These are phyloP conservation scores for Stygiomarasmius scandens DNA, from an alignment of 1,284 basidiomycete species.

Conservation along the genomic window DNA sequence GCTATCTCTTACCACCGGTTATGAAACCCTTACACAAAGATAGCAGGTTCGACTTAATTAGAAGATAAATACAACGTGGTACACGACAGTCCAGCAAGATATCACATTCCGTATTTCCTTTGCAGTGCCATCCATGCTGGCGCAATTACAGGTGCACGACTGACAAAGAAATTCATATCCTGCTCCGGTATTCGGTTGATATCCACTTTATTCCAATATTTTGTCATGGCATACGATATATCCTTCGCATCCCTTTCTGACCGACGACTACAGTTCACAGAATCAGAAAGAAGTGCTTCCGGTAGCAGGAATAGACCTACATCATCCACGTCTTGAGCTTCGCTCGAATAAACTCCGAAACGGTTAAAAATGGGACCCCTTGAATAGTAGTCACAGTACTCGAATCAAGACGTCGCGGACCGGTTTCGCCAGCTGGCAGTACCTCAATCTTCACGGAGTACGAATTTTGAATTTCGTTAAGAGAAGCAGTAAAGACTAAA, in stretches of 20 bases:
- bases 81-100: not conserved
- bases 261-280: slow-evolving; percentile 51
- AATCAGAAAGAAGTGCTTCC: slow-evolving; percentile 16
- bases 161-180: slow-evolving; percentile 76
- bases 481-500: slow-evolving; percentile 8
- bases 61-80: not conserved
- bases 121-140: slow-evolving; percentile 71
- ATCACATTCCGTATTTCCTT: slow-evolving; percentile 63
- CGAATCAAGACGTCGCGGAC: slow-evolving; percentile 70
- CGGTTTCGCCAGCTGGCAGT: slow-evolving; percentile 75
- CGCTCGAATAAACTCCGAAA: slow-evolving; percentile 79
- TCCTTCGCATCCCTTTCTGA: slow-evolving; percentile 72
- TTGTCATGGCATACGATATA: slow-evolving; percentile 64
- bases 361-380: slow-evolving; percentile 71
- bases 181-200: slow-evolving; percentile 79
- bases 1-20: too few species aligned
- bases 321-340: slow-evolving; percentile 79
- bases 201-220: slow-evolving; percentile 77
- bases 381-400: slow-evolving; percentile 66
- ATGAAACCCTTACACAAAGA: too few species aligned
- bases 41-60: too few species aligned
- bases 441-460: slow-evolving; percentile 68
- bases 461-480: not conserved
- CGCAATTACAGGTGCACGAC: slow-evolving; percentile 52
- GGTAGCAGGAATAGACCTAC: slow-evolving; percentile 42